Evolutionary conservation across 2,329 filamentous ascomycete species (phyloP).

Genomic region (Trichoderma polysporum): DNA sequence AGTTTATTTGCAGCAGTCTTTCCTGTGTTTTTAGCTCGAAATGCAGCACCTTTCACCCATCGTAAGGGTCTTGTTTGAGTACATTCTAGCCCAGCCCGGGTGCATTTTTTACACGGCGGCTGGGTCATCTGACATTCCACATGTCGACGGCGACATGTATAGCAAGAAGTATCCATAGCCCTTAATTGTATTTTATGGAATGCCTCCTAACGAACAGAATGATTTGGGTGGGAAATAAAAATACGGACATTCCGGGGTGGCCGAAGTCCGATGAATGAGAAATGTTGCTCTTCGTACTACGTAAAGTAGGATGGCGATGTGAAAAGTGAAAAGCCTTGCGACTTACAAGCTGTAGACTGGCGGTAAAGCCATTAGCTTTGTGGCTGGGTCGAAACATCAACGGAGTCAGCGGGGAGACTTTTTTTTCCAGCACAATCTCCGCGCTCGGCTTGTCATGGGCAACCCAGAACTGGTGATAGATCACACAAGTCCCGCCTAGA

Average conservation of each 20-base stretch:
- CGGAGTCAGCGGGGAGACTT: too few species aligned
- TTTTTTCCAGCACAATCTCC: neutral
- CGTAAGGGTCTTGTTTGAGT: neutral
- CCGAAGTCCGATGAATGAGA: neutral
- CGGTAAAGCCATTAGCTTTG: too few species aligned
- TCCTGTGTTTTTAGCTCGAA: too few species aligned
- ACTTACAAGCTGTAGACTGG: too few species aligned
- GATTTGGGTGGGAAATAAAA: neutral
- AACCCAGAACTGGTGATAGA: neutral
- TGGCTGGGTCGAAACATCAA: too few species aligned
- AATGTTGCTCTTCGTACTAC: neutral
- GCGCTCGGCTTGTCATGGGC: neutral
- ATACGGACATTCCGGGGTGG: neutral
- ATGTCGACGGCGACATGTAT: too few species aligned
- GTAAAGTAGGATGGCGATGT: neutral
- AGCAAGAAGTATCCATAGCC: neutral
- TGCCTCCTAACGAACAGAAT: neutral
- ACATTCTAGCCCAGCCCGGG: neutral
- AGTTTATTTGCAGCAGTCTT: too few species aligned
- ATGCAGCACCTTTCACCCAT: neutral
- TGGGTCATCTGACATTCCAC: neutral
- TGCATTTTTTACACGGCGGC: neutral
- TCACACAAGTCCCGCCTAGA: neutral
- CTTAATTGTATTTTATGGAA: neutral
- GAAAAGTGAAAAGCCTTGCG: neutral